A percentile compares a stretch with the other conserved stretches of the same genome.
These are phyloP conservation scores for Monosporascus sp. DNA, from an alignment of 2,329 filamentous ascomycete genomes.

Conservation along the genomic window DNA sequence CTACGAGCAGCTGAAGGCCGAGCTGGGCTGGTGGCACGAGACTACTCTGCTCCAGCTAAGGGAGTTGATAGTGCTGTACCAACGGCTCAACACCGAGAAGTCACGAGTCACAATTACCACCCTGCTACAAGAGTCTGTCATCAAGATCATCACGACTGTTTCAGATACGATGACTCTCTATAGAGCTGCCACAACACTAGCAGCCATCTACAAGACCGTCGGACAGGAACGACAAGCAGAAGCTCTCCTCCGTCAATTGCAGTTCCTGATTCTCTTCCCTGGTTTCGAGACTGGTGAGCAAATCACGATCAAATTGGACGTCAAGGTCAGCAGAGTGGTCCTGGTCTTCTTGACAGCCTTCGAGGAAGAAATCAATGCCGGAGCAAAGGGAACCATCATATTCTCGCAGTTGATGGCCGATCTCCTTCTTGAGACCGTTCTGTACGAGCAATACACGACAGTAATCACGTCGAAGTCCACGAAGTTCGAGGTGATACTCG, in stretches of 20 bases:
- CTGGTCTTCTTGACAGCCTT: slow-evolving; percentile 42
- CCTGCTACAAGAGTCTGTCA: slow-evolving; percentile 34
- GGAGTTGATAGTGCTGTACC: slow-evolving; percentile 37
- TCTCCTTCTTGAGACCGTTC: slow-evolving; percentile 31
- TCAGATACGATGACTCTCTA: slow-evolving; percentile 40
- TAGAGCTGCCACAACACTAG: slow-evolving; percentile 41
- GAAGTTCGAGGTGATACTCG: slow-evolving; percentile 27
- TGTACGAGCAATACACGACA: slow-evolving; percentile 31
- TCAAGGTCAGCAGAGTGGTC: slow-evolving; percentile 29
- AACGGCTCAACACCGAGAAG: slow-evolving; percentile 32
- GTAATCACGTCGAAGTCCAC: slow-evolving; percentile 19
- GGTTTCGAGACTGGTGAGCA: slow-evolving; percentile 25
- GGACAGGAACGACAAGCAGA: slow-evolving; percentile 34
- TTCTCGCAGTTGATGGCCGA: slow-evolving; percentile 38
- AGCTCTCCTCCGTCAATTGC: slow-evolving; percentile 42
- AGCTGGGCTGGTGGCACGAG: slow-evolving; percentile 40
- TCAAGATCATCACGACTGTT: slow-evolving; percentile 33
- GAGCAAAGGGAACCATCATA: slow-evolving; percentile 23
- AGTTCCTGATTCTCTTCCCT: slow-evolving; percentile 44
- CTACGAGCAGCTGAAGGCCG: slow-evolving; percentile 36
- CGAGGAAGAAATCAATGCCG: slow-evolving; percentile 33
- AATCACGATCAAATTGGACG: slow-evolving; percentile 32
- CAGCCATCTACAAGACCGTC: slow-evolving; percentile 38
- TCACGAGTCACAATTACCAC: slow-evolving; percentile 30
- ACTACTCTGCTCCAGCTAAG: slow-evolving; percentile 37